Evolutionary conservation across 768 basidiomycete genomes (phyloP).

Genomic region (Termitomyces sp.): DNA sequence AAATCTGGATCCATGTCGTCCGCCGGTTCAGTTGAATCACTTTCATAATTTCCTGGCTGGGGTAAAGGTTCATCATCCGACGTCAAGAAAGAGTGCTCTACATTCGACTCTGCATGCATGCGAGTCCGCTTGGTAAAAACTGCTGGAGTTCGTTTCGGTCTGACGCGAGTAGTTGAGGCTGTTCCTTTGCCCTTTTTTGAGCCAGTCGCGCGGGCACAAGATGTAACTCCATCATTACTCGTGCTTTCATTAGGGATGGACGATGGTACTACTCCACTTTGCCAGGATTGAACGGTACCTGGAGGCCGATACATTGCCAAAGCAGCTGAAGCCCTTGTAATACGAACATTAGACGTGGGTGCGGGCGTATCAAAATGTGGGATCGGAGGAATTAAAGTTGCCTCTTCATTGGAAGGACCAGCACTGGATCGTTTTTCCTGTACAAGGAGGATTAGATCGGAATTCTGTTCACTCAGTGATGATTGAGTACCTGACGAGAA

Average conservation of each 20-base stretch:
- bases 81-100: conserved; percentile 12
- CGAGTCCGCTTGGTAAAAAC: not conserved
- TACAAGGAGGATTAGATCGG: not conserved
- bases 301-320: not conserved
- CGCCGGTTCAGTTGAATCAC: conserved; percentile 33
- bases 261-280: conserved; percentile 43
- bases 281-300: conserved; percentile 20
- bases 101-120: conserved; percentile 16
- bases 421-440: not conserved
- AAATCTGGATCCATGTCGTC: conserved; percentile 34
- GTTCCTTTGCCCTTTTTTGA: conserved; percentile 3
- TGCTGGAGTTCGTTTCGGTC: conserved; percentile 1
- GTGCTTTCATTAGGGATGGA: conserved; percentile 54
- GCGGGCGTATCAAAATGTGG: not conserved
- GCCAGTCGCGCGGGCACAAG: not conserved
- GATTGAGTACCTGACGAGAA: conserved; percentile 1
- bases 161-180: not conserved
- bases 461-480: not conserved
- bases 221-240: not conserved
- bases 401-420: not conserved
- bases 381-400: not conserved
- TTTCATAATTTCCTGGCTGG: conserved; percentile 15
- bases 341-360: not conserved
- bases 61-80: conserved; percentile 22
- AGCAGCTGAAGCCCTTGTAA: conserved; percentile 1